phyloP scores from a whole-genome alignment of 768 basidiomycete species.

The Mrakia hoshinonis region DNA sequence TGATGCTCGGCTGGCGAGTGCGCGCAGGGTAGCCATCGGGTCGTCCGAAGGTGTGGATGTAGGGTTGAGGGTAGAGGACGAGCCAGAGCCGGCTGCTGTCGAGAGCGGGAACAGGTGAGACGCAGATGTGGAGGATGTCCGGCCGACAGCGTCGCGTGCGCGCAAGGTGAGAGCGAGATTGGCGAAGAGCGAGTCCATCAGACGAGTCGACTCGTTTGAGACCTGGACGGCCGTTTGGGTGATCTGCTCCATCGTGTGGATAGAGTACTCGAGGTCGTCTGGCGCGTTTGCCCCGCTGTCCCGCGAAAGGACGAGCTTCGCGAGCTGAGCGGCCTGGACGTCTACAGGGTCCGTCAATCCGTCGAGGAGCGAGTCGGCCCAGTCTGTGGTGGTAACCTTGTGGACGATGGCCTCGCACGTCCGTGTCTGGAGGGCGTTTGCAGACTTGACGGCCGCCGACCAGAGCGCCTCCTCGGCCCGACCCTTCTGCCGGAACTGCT shows the following conservation, averaged over 20 bases:
- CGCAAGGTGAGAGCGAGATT: constrained; percentile 16
- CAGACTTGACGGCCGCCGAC: constrained; percentile 24
- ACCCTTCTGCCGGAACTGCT: constrained; percentile 22
- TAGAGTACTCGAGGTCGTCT: constrained; percentile 24
- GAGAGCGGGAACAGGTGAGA: not conserved
- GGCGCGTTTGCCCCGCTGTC: constrained; percentile 3
- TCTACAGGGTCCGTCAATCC: constrained; percentile 11
- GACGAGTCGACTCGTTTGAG: constrained; percentile 16
- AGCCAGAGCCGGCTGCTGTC: not conserved
- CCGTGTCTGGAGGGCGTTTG: constrained; percentile 27
- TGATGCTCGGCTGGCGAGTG: not conserved
- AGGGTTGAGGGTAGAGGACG: not conserved
- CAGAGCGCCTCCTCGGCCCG: constrained; percentile 26
- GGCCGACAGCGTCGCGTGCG: not conserved
- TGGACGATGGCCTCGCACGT: constrained; percentile 20
- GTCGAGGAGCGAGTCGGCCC: constrained; percentile 1
- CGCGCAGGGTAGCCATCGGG: constrained; percentile 5
- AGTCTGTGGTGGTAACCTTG: not conserved
- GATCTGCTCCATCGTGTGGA: constrained; percentile 25
- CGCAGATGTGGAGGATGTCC: not conserved
- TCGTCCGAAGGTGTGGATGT: not conserved
- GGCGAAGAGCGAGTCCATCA: constrained; percentile 21
- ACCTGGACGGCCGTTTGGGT: constrained; percentile 27
- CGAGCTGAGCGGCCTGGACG: not conserved
- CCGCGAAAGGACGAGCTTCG: not conserved